Percentiles rank a stretch among this genome's conserved stretches.
Conservation (phyloP, 805 yeast genomes). For the Metschnikowia matae region DNA sequence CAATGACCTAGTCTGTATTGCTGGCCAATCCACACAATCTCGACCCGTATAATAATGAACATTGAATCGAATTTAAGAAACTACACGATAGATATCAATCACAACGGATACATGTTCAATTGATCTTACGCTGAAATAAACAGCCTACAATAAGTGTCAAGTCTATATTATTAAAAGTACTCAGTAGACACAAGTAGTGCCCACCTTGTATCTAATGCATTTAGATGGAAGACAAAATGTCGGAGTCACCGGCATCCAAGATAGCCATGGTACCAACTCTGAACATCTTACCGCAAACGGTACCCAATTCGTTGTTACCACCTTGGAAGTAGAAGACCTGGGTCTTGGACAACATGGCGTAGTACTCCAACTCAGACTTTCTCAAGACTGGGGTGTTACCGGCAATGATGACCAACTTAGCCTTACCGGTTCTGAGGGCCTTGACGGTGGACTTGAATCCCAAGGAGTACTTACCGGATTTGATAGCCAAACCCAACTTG, state of each 20-base stretch:
- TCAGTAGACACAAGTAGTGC: not conserved
- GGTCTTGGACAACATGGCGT: conserved; percentile 99
- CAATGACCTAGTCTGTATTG: not conserved
- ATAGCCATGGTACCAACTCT: conserved; percentile 97
- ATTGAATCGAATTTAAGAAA: not conserved
- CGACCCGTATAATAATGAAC: not conserved
- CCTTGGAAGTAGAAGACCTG: conserved; percentile 98
- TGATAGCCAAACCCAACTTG: conserved; percentile 95
- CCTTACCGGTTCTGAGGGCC: conserved; percentile 98
- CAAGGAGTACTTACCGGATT: conserved; percentile 99
- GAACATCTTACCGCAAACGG: conserved; percentile 99
- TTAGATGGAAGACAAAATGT: conserved; percentile 72
- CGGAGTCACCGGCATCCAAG: conserved; percentile 99
- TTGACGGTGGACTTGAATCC: conserved; percentile 99
- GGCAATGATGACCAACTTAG: conserved; percentile 96
- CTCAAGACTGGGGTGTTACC: conserved; percentile 99
- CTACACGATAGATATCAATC: too few species aligned
- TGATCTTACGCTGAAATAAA: too few species aligned
- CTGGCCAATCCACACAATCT: conserved; percentile 1
- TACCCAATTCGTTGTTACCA: conserved; percentile 99
- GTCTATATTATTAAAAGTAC: conserved; percentile 1
- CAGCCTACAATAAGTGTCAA: not conserved
- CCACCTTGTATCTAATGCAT: not conserved
- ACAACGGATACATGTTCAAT: too few species aligned
- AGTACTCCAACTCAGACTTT: conserved; percentile 99